Percentiles rank a stretch among this genome's conserved stretches.
Conservation (phyloP, 192 early-diverging fungal genomes). For the Coemansia sp. region DNA sequence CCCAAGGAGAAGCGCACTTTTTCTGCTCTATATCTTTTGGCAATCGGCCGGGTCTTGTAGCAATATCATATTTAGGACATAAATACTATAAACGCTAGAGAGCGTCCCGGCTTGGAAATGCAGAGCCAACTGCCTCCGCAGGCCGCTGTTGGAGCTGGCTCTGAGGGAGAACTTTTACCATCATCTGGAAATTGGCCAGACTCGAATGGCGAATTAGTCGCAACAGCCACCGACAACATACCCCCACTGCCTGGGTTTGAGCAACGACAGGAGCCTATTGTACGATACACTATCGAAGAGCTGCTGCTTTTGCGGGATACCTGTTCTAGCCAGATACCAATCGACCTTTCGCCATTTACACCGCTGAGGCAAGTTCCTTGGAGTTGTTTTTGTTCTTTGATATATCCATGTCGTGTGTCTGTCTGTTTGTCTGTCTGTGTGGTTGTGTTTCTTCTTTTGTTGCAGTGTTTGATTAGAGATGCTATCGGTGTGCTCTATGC, state of each 20-base stretch:
- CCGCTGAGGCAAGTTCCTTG: constrained; percentile 39
- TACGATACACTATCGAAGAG: constrained; percentile 40
- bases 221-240: constrained; percentile 2
- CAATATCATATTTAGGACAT: not conserved
- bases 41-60: not conserved
- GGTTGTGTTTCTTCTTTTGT: no score
- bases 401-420: no score
- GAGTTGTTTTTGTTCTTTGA: no score
- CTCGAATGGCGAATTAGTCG: constrained; percentile 1
- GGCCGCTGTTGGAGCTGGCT: not conserved
- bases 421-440: no score
- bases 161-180: not conserved
- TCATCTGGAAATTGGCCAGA: constrained; percentile 13
- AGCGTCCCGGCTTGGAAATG: not conserved
- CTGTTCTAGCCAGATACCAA: constrained; percentile 25
- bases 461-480: no score
- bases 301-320: constrained; percentile 41
- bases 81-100: not conserved
- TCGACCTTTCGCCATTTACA: constrained; percentile 31
- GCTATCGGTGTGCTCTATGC: no score
- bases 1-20: not conserved
- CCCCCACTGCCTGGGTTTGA: constrained; percentile 1
- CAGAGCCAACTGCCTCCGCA: constrained; percentile 2
- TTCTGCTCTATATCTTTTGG: not conserved
- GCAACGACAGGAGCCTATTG: not conserved